A percentile compares a stretch with the other conserved stretches of the same genome.
Conservation (phyloP, 768 basidiomycete species). For the Dictyophora rubrovolvata region DNA sequence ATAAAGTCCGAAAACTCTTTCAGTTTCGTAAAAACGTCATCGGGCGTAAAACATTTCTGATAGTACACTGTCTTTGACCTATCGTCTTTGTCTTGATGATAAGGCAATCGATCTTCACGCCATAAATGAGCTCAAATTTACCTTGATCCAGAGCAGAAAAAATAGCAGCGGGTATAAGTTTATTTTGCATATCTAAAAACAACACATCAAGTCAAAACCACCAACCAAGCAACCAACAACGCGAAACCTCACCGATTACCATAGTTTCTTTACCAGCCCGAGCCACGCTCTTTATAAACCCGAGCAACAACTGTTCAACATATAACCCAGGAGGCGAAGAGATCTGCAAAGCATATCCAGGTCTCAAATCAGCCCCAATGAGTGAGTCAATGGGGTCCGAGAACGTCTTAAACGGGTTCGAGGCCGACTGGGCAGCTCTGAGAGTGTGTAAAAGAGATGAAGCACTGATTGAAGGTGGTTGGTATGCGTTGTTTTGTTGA, state of each 20-base stretch:
- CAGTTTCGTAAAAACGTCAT: not conserved
- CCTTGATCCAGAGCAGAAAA: not conserved
- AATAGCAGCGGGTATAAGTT: constrained; percentile 1
- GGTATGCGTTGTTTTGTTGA: not conserved
- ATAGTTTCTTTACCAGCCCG: constrained; percentile 1
- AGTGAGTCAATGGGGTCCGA: constrained; percentile 1
- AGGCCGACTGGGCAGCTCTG: not conserved
- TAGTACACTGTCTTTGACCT: not conserved
- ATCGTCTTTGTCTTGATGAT: not conserved
- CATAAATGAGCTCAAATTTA: not conserved
- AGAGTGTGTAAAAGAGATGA: constrained; percentile 1
- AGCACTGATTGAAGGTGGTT: not conserved
- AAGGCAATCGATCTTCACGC: not conserved
- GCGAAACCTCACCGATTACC: not conserved
- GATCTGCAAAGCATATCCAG: constrained; percentile 4
- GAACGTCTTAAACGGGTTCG: constrained; percentile 3
- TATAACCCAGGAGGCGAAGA: constrained; percentile 4
- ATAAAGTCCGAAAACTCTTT: not conserved
- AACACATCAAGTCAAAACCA: not conserved
- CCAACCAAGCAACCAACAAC: not conserved
- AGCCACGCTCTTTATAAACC: constrained; percentile 3
- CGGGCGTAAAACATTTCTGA: not conserved
- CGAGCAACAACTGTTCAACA: constrained; percentile 4
- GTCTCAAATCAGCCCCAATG: not conserved
- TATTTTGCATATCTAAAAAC: constrained; percentile 7